Percentiles rank a stretch among this genome's conserved stretches.
Conservation (phyloP, 2,329 filamentous ascomycete genomes). For the Ophiosphaerella korrae region DNA sequence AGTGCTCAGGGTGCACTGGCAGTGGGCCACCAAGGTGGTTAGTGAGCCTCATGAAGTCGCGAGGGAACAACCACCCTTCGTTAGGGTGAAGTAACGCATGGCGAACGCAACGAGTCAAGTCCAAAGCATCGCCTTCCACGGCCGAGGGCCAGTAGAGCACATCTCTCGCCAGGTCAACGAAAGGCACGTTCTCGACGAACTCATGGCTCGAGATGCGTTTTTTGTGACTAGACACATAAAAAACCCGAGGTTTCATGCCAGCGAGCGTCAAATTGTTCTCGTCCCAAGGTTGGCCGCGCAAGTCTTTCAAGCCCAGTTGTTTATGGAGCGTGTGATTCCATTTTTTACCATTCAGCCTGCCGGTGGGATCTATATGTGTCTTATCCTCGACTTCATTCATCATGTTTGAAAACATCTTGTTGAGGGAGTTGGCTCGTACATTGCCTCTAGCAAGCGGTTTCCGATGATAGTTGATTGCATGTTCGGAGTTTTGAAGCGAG, state of each 20-base stretch:
- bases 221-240: too few species aligned
- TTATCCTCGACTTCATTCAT: constrained; percentile 1
- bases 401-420: constrained; percentile 1
- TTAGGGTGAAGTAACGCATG: constrained; percentile 2
- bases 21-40: not conserved
- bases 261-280: not conserved
- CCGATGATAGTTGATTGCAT: constrained; percentile 6
- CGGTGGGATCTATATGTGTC: not conserved
- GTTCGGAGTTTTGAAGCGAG: not conserved
- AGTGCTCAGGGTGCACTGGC: not conserved
- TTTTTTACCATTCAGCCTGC: too few species aligned
- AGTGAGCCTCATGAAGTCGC: not conserved
- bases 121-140: constrained; percentile 1
- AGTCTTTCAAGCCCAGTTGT: not conserved
- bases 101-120: constrained; percentile 11
- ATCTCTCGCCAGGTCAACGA: constrained; percentile 2
- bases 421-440: not conserved
- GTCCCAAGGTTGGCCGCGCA: not conserved
- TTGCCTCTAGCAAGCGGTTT: not conserved
- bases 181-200: not conserved
- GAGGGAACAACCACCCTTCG: not conserved
- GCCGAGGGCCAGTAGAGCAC: constrained; percentile 4
- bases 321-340: too few species aligned
- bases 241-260: not conserved
- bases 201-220: too few species aligned